Conservation (phyloP, 306 rosid genomes). For the Rosa lucieae region DNA sequence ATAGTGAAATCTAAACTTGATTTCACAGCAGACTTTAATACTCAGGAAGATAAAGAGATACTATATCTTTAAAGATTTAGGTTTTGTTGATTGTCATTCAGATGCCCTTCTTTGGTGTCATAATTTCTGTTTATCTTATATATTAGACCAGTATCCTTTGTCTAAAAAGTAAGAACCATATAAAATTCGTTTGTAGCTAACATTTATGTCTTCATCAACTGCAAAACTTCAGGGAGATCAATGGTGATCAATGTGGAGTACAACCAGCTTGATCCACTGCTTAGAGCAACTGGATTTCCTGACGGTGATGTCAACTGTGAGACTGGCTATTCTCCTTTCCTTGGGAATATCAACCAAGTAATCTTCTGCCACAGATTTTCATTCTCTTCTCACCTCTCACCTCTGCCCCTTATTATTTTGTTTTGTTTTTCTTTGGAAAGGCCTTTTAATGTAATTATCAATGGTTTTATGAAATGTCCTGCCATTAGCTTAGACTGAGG, state of each 20-base stretch:
- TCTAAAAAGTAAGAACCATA: neutral
- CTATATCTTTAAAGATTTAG: neutral
- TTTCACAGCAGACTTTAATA: neutral
- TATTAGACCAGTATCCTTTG: neutral
- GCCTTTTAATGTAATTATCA: neutral
- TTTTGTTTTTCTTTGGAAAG: neutral
- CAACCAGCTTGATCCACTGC: slow-evolving; percentile 98
- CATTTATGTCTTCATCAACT: slow-evolving; percentile 11
- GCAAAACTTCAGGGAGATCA: slow-evolving; percentile 60
- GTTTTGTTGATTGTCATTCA: neutral
- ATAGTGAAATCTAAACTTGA: neutral
- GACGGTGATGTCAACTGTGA: slow-evolving; percentile 85
- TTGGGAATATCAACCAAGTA: slow-evolving; percentile 98
- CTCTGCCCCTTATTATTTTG: neutral
- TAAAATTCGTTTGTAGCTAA: neutral
- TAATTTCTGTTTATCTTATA: neutral
- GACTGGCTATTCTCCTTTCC: slow-evolving; percentile 95
- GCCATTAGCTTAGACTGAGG: neutral
- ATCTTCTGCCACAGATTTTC: slow-evolving; percentile 30
- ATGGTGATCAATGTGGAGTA: slow-evolving; percentile 98
- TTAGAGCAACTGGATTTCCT: slow-evolving; percentile 86
- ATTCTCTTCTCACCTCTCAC: neutral
- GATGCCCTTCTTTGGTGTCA: neutral
- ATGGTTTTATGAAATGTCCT: neutral
- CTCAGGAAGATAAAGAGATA: neutral